These are phyloP conservation scores for Amphibolis antarctica DNA, from an alignment of 106 monocot species.

Conservation along the genomic window DNA sequence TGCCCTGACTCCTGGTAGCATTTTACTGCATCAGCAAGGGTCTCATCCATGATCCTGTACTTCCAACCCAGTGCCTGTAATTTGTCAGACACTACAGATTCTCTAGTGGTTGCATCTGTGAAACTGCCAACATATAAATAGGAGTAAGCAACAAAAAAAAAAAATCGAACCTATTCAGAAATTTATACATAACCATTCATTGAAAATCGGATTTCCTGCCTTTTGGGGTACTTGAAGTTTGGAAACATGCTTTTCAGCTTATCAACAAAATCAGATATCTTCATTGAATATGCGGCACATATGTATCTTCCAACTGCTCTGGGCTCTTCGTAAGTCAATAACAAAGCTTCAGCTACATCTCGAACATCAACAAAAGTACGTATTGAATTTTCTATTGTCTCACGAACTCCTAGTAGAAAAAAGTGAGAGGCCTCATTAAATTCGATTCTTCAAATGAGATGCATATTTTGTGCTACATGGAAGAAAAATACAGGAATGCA, in stretches of 20 bases:
- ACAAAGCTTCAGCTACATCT: conserved; percentile 35
- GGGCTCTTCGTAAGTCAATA: conserved; percentile 28
- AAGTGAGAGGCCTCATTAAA: background rate
- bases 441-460: background rate
- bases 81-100: conserved; percentile 9
- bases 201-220: conserved; percentile 1
- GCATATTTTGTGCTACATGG: too few species aligned
- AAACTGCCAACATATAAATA: conserved; percentile 5
- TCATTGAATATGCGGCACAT: conserved; percentile 14
- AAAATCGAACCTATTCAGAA: background rate
- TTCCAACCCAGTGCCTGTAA: conserved; percentile 34
- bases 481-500: too few species aligned
- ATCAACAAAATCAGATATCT: conserved; percentile 10
- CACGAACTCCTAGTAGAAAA: conserved; percentile 13
- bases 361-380: conserved; percentile 33
- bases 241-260: conserved; percentile 37
- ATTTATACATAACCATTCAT: background rate
- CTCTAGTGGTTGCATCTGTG: background rate
- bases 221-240: conserved; percentile 20
- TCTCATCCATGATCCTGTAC: conserved; percentile 15
- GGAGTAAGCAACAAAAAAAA: background rate
- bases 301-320: conserved; percentile 41
- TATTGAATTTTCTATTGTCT: conserved; percentile 9
- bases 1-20: conserved; percentile 20
- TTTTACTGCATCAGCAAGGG: conserved; percentile 24